phyloP scores from a whole-genome alignment of 2,329 filamentous ascomycete species.

The Botryotinia calthae region DNA sequence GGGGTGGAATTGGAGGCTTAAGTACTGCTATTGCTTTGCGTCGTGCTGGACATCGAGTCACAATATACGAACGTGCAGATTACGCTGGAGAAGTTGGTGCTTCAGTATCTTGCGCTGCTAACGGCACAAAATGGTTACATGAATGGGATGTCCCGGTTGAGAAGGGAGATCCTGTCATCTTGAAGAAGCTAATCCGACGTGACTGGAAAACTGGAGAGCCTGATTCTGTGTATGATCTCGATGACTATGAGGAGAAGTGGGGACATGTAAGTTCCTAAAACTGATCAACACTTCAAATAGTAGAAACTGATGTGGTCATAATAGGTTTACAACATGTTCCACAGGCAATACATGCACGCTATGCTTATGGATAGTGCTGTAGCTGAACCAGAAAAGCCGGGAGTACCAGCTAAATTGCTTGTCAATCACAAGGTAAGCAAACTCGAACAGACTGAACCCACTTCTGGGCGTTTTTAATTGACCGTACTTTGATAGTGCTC shows the following conservation, averaged over 20 bases:
- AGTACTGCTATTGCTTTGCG: conserved; percentile 50
- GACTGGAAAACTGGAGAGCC: conserved; percentile 68
- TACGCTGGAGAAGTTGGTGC: conserved; percentile 66
- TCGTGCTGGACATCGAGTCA: conserved; percentile 52
- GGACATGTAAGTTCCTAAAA: conserved; percentile 46
- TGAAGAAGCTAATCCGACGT: conserved; percentile 64
- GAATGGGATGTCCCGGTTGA: conserved; percentile 64
- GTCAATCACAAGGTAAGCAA: conserved; percentile 54
- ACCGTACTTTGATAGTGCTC: background rate
- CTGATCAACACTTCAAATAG: background rate
- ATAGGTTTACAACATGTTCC: conserved; percentile 63
- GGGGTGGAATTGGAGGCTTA: conserved; percentile 44
- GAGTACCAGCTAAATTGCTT: conserved; percentile 50
- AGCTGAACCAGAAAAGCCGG: conserved; percentile 52
- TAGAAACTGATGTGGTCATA: background rate
- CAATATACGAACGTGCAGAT: conserved; percentile 63
- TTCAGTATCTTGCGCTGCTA: conserved; percentile 65
- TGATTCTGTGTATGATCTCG: conserved; percentile 44
- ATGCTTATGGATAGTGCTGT: conserved; percentile 61
- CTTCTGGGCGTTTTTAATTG: background rate
- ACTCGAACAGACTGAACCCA: conserved; percentile 30
- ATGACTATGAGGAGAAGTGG: conserved; percentile 63
- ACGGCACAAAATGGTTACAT: conserved; percentile 65
- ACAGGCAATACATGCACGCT: conserved; percentile 63
- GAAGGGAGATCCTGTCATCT: conserved; percentile 61